Evolutionary conservation across 2,329 filamentous ascomycete genomes (phyloP), one percentile per base, ranked within the genome.

Genomic region (Stagonosporopsis vannaccii): DNA sequence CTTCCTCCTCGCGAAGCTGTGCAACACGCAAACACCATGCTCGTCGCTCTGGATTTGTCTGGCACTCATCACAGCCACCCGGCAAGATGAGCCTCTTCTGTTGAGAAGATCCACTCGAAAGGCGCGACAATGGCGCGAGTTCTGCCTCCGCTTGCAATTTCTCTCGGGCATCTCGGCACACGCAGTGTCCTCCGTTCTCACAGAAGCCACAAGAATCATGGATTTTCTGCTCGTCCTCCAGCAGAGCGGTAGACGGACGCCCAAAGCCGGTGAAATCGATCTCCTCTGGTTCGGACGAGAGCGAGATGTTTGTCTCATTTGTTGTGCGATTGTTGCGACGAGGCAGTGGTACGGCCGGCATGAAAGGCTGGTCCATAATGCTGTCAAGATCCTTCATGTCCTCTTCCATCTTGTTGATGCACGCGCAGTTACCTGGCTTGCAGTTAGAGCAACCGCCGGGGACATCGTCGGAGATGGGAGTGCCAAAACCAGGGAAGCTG

Each of bases 1-100:
- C 53, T 33, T 51, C 61, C 32, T 65, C 60, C 20, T 47, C 60
- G 26, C 61, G 64, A 13, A 74, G 60, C 47, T 72, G 66, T 17
- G 73, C 68, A n/a, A 75, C 62, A 46, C 71, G 56, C 47, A 73
- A 66, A 28, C 73, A 76, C 72, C 73, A 74, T 12, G 71, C 73
- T 37, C 61, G 61, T 56, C 76, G 70, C 13, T 63, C 61, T 8
- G 74, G 74, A 48, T 77, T 71, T 15, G 59, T 55, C 59, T 72
- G 68, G 45, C 74, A 77, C 41, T 72, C 72, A 11, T 62, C 64
- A 54, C 74, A 77, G 35, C 70, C 70, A n/a, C 74, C 74, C 2
- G 74, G 73, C 28, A 54, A 17, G 13, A 49, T 35, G 1, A 28
- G 20, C 30, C 47, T 50, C 30, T 51, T 56, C 28, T 45, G 32